Evolutionary conservation across 192 early-diverging fungal species (phyloP), one percentile per base, ranked within the genome.

Genomic region (Ambispora gerdemannii): DNA sequence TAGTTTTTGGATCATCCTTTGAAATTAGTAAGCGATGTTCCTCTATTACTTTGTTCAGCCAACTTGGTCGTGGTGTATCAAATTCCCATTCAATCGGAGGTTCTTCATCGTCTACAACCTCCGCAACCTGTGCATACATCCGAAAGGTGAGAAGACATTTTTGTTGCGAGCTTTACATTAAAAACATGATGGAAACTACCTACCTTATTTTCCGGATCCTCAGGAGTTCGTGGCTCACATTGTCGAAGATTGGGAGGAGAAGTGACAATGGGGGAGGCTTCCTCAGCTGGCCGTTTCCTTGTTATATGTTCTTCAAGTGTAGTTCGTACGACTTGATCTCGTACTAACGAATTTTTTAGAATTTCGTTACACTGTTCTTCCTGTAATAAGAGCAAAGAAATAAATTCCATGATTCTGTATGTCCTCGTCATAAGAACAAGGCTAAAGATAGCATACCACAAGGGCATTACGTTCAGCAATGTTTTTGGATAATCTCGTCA

Each of bases 11-110:
- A 58, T 69, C 24, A 56, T 55, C 53, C 4, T 58, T 47, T 1
- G 33, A 70, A n/a, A 70, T 58, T 55, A 58, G 50, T 20, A 22
- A 34, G 15, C 10, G 4, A 70, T n/a, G 55, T 33, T 47, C 35
- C 35, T 70, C 3, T 43, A 33, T 28, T 20, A 70, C 0, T 59
- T 59, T 59, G 2, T 59, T 53, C 47, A 70, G 53, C 36, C 55
- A 70, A 70, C 25, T 70, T 69, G 53, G 53, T 20, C 6, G 13
- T 27, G 34, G 53, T 58, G 53, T 43, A 55, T 69, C 53, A 58
- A 69, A 58, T 10, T 70, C 55, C 67, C 25, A 70, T 59, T 62
- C n/a, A n/a, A n/a, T n/a, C n/a, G n/a, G n/a, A n/a, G n/a, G n/a
- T n/a, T n/a, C n/a, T n/a, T n/a, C n/a, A n/a, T n/a, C n/a, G n/a